A percentile compares a stretch with the other conserved stretches of the same genome.
Conservation (phyloP, 441 rosid genomes). For the Bocquillonia castaneifolia region DNA sequence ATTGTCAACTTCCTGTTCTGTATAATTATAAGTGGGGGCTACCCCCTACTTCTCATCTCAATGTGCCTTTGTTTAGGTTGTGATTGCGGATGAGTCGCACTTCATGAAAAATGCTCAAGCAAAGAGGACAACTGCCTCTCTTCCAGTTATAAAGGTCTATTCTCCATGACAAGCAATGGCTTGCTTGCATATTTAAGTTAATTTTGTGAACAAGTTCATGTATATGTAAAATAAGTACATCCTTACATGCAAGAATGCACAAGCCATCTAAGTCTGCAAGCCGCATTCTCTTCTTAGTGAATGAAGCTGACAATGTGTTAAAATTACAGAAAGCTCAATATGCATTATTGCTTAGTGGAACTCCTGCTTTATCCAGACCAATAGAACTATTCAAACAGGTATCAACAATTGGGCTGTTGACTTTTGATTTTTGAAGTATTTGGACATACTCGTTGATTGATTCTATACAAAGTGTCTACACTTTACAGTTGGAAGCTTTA, state of each 20-base stretch:
- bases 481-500: slow-evolving; percentile 79
- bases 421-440: slow-evolving; percentile 9
- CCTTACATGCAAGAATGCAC: background rate
- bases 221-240: background rate
- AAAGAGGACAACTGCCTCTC: slow-evolving; percentile 75
- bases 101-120: slow-evolving; percentile 96
- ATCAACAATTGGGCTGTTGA: slow-evolving; percentile 10
- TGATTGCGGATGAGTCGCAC: slow-evolving; percentile 97
- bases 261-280: background rate
- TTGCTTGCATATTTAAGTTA: slow-evolving; percentile 13
- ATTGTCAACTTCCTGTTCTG: background rate
- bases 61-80: slow-evolving; percentile 53
- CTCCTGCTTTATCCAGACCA: slow-evolving; percentile 96
- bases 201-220: background rate
- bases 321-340: slow-evolving; percentile 78
- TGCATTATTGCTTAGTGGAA: slow-evolving; percentile 85
- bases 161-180: slow-evolving; percentile 13
- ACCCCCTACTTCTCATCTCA: slow-evolving; percentile 22
- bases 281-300: slow-evolving; percentile 3
- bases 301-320: slow-evolving; percentile 9
- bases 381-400: slow-evolving; percentile 97
- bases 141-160: slow-evolving; percentile 23
- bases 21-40: slow-evolving; percentile 9
- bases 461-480: slow-evolving; percentile 12
- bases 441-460: slow-evolving; percentile 8